phyloP scores from a whole-genome alignment of 805 yeast species.

The Myxozyma sirexii region DNA sequence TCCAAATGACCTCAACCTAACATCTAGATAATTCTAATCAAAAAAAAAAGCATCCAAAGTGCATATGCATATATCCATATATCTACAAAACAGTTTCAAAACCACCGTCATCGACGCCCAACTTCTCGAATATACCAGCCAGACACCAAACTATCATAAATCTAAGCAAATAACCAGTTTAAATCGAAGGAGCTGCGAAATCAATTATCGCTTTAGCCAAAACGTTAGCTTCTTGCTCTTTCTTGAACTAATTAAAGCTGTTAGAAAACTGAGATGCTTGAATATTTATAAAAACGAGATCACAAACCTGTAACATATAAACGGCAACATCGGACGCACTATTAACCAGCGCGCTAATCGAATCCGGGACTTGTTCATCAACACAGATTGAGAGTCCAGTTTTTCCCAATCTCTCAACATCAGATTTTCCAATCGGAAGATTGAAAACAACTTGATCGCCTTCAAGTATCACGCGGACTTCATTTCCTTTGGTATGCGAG shows the following conservation, averaged over 20 bases:
- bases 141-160: too few relatives aligned
- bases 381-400: slow-evolving; percentile 31
- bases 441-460: slow-evolving; percentile 29
- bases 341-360: slow-evolving; percentile 10
- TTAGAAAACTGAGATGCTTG: background rate
- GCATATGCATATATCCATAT: background rate
- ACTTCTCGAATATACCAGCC: too few relatives aligned
- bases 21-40: background rate
- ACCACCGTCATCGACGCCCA: too few relatives aligned
- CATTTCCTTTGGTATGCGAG: background rate
- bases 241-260: slow-evolving; percentile 24
- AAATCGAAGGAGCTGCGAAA: background rate
- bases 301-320: slow-evolving; percentile 39
- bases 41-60: background rate
- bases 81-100: slow-evolving; percentile 13
- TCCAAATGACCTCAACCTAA: background rate
- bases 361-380: slow-evolving; percentile 15
- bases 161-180: too few relatives aligned
- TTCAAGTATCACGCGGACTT: slow-evolving; percentile 19
- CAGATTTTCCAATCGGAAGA: slow-evolving; percentile 2
- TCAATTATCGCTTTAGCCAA: slow-evolving; percentile 32
- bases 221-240: slow-evolving; percentile 38
- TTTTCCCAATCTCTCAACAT: slow-evolving; percentile 27
- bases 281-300: background rate
- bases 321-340: slow-evolving; percentile 29